Base-by-base conservation (phyloP, 768 basidiomycete genomes). In the Lactarius pseudohatsudake region DNA sequence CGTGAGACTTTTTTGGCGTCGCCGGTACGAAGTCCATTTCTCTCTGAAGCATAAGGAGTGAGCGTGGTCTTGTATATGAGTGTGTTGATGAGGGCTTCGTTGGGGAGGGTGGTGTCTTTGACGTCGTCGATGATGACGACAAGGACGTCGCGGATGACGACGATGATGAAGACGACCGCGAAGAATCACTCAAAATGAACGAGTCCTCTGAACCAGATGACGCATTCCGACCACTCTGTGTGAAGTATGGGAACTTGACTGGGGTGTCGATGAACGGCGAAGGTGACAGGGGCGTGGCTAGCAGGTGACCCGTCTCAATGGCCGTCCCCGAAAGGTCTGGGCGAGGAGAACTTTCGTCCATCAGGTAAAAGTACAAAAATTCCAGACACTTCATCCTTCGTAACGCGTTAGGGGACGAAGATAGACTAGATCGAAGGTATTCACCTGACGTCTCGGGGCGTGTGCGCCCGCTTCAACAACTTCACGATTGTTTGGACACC, bases 321-420 rank as follows among this genome's bases (percentile, higher is more conserved):
- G 70, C 62, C 45, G 65, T 68, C 53, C 58, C 64, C 4, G 70
- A 65, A 26, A 69, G 64, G 45, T 55, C 61, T 71, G 68, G 11
- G 69, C 57, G 69, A 28, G 76, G 62, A 7, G 78, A 74, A 1
- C 84, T 85, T 74, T 97, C 95, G 66, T 96, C 95, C 55, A 96
- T 81, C 8, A 98, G 81, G 75, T 98, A 98, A 76, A 96, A 97
- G 76, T 96, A 96, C 18, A 98, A 78, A 72, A 97, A 95, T 74
- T 97, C 96, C 20, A 98, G 81, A 68, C 94, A 96, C 79, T 96
- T 96, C 91, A 97, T 96, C 72, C 95, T 96, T 72, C 26, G 41
- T 22, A 26, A 22, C 15, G 22, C 30, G 45, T 59, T 47, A 56
- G 8, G 5, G n/a, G 54, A 50, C 9, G 36, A 57, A 61, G 26